Evolutionary conservation across 352 stramenopile genomes (phyloP).

Genomic region (Globisporangium echinulatum): DNA sequence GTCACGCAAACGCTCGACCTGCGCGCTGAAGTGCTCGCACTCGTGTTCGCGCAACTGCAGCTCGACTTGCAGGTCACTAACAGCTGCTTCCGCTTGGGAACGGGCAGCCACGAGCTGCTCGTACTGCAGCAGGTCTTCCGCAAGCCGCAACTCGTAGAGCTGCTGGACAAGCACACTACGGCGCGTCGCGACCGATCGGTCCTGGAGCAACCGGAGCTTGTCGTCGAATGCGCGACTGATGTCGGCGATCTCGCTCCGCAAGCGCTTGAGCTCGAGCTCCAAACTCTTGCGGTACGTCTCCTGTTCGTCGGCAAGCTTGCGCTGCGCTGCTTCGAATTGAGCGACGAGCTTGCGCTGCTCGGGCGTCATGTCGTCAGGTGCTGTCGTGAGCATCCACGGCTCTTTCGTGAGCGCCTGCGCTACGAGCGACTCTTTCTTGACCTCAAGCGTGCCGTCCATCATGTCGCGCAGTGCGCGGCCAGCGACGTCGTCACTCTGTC

Average conservation of each 20-base stretch:
- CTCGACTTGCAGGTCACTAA: constrained; percentile 13
- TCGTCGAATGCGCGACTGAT: constrained; percentile 84
- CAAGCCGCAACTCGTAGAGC: constrained; percentile 62
- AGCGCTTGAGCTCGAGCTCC: constrained; percentile 86
- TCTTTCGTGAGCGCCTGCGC: constrained; percentile 66
- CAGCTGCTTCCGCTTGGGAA: constrained; percentile 19
- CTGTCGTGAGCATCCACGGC: constrained; percentile 84
- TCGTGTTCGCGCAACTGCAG: constrained; percentile 29
- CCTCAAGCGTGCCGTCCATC: constrained; percentile 92
- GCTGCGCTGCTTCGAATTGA: constrained; percentile 56
- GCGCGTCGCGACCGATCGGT: constrained; percentile 52
- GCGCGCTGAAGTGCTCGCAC: constrained; percentile 36
- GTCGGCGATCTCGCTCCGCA: constrained; percentile 74
- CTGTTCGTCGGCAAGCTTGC: constrained; percentile 80
- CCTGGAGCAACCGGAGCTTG: constrained; percentile 49
- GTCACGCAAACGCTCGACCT: constrained; percentile 52
- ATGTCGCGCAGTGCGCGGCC: constrained; percentile 84
- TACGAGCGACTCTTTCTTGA: constrained; percentile 75
- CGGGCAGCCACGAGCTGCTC: constrained; percentile 39
- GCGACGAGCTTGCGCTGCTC: constrained; percentile 72
- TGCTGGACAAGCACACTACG: constrained; percentile 55
- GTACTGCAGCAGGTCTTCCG: constrained; percentile 38
- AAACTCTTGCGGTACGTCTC: constrained; percentile 89
- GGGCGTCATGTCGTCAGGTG: constrained; percentile 67
- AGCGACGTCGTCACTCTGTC: constrained; percentile 78